Base-by-base conservation (phyloP, 129 eudicot genomes). In the Saposhnikovia divaricata region DNA sequence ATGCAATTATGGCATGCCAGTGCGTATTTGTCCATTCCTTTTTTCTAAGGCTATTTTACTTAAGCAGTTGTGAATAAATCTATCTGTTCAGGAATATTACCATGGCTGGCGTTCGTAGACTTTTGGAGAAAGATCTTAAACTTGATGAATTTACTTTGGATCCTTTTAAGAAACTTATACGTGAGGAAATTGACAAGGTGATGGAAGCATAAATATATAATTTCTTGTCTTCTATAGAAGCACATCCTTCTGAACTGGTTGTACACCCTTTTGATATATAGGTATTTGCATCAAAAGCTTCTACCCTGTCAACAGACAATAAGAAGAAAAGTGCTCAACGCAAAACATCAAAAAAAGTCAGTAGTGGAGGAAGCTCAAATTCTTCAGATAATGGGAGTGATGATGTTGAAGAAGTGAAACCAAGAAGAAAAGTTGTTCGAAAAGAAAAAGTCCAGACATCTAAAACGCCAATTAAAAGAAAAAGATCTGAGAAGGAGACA, bases 81-180 rank as follows among this genome's bases (percentile, higher is more conserved):
- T 73, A 43, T 73, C 16, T 68, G 23, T 77, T 23, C 90, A 95
- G 98, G 86, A 81, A 79, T 78, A 76, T 92, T 76, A 89, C 94
- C 34, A 45, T 90, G 82, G 96, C 83, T 65, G 88, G 93, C 47
- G 90, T 89, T 39, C 97, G 98, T 40, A 89, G 96, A 61, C 94
- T 92, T 79, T 77, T 95, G 83, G 98, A 95, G 84, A 93, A 90
- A 83, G 98, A 92, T 83, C 93, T 95, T 81, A 84, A 87, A 66
- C 92, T 95, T 51, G 85, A 85, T 38, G 91, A 90, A 83, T 77
- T 77, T 68, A 75, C 90, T 72, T 92, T 95, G 53, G 96, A 92
- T 77, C 78, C 97, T 40, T 84, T 92, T 37, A 95, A 95, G 84
- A 92, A 87, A 80, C 84, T 92, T 82, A 89, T 95, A 47, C 83